Evolutionary conservation across 1,284 basidiomycete species (phyloP), one percentile per base, ranked within the genome.

Genomic region (Austroboletus rostrupii): DNA sequence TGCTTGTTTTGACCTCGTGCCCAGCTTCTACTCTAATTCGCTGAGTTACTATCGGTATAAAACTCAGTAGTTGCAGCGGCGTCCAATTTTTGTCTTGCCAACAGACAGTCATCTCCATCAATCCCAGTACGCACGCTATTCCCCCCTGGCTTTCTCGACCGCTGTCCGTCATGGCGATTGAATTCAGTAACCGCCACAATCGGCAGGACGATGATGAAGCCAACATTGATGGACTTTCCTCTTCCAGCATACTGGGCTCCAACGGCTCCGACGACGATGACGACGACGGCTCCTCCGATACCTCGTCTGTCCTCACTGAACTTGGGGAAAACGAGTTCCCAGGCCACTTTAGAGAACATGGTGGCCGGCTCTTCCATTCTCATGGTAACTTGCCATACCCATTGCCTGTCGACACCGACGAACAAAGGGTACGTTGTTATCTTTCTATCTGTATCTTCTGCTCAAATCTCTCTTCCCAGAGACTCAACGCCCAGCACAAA

Each of bases 311-410:
- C 45, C 55, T 77, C 43, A 69, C 67, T 2, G 71, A 75, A 55
- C 49, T 79, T 14, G 62, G 62, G 50, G 60, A 67, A 43, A 70
- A 77, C 29, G 83, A 86, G 2, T 79, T 84, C 57, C 77, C 80
- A 0, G 48, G 43, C 16, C 80, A 80, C 66, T 88, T 87, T 58
- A 59, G 60, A 36, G 79, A 84, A 57, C 69, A 72, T 14, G 68
- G 73, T 57, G 77, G 72, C 43, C 72, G 83, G 39, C 77, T 86
- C 64, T 88, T 82, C 70, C 79, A 81, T 73, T 82, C 83, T 62
- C 77, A 79, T 73, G 70, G 70, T 69, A 71, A 70, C 50, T 70
- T 67, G 53, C 80, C 78, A 49, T 87, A 87, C 61, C 81, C 81
- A 26, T 68, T 88, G 48, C 85, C 85, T 41, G 80, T 81, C 6